phyloP scores from a whole-genome alignment of 2,329 filamentous ascomycete genomes.

The Falciphora oryzae region DNA sequence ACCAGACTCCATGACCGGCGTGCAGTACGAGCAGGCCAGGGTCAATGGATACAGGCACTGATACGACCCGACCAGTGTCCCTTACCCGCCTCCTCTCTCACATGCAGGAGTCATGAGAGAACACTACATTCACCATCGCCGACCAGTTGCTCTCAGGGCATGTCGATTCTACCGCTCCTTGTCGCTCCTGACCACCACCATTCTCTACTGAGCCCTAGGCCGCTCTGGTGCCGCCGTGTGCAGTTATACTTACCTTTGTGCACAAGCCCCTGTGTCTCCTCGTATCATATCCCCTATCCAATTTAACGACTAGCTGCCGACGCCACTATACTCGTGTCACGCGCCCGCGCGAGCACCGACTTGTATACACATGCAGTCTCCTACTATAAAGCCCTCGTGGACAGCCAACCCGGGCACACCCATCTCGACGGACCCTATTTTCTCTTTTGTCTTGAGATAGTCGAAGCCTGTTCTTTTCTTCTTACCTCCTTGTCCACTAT shows the following conservation, averaged over 20 bases:
- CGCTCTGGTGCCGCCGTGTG: not conserved
- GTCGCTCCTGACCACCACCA: not conserved
- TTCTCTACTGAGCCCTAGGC: not conserved
- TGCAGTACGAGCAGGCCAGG: conserved; percentile 53
- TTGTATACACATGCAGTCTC: not conserved
- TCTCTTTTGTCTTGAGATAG: not conserved
- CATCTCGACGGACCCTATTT: not conserved
- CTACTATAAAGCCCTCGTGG: not conserved
- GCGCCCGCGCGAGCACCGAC: not conserved
- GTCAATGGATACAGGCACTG: conserved; percentile 38
- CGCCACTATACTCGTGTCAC: not conserved
- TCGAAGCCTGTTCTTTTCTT: not conserved
- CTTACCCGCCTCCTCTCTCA: not conserved
- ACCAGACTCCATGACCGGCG: conserved; percentile 60
- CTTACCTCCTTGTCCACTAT: not conserved
- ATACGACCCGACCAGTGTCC: not conserved
- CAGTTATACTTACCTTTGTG: not conserved
- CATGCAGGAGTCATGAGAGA: not conserved
- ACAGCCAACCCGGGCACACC: not conserved
- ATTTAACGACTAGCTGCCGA: not conserved
- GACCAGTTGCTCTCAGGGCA: not conserved
- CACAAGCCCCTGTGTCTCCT: not conserved
- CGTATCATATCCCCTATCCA: not conserved
- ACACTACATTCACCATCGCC: no score
- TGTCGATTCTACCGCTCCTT: not conserved